Conservation (phyloP, 2,329 filamentous ascomycete genomes). For the Sodiomyces alkalinus region DNA sequence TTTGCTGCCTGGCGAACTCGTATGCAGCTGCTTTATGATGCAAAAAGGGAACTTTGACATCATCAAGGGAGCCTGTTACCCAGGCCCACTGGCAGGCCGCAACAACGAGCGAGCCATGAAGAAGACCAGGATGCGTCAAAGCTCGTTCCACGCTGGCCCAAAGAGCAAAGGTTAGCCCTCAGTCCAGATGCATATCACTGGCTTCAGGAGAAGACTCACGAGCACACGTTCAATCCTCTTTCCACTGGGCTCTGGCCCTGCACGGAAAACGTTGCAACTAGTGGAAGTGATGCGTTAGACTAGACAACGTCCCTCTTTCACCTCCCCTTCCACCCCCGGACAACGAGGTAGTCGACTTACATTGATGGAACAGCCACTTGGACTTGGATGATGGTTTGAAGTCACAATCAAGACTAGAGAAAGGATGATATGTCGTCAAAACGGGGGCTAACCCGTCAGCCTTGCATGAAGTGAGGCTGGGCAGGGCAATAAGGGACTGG, state of each 20-base stretch:
- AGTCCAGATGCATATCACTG: neutral
- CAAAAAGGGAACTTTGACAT: conserved; percentile 27
- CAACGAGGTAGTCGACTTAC: too few species aligned
- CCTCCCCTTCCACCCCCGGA: conserved; percentile 10
- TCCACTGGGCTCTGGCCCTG: conserved; percentile 24
- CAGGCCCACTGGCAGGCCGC: conserved; percentile 30
- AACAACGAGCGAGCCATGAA: conserved; percentile 28
- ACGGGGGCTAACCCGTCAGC: too few species aligned
- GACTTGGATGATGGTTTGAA: conserved; percentile 17
- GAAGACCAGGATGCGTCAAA: conserved; percentile 26
- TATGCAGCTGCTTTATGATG: conserved; percentile 31
- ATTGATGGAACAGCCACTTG: conserved; percentile 19
- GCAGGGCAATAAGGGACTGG: too few species aligned
- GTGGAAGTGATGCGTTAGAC: neutral
- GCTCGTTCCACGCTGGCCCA: conserved; percentile 27
- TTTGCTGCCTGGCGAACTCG: conserved; percentile 27
- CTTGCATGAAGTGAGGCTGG: too few species aligned
- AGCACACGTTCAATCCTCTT: conserved; percentile 17
- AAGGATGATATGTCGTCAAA: too few species aligned
- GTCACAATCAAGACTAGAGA: conserved; percentile 6
- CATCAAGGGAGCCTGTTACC: conserved; percentile 27
- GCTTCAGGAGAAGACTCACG: conserved; percentile 11
- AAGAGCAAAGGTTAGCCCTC: conserved; percentile 4
- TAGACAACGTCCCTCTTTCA: conserved; percentile 1
- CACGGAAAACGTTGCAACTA: conserved; percentile 25